Base-by-base conservation (phyloP, 1,139 yeast genomes). In the Yamadazyma songkhlaensis region DNA sequence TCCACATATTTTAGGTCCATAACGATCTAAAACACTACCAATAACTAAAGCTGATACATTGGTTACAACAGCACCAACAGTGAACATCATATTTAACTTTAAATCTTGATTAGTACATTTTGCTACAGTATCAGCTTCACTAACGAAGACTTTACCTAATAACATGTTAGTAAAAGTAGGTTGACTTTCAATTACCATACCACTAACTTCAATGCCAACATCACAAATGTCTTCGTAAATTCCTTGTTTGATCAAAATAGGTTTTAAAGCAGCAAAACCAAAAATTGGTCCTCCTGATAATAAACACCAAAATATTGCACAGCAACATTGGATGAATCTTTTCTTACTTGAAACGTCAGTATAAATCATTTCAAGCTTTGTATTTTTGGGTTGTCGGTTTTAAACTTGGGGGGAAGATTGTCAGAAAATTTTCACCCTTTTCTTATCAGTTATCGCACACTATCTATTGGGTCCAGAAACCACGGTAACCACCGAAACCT, bases 251-350 rank as follows among this genome's bases (percentile, higher is more conserved):
- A 69, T 58, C 29, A 69, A 57, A 13, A 68, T 53, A 7, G 74
- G 74, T 39, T 69, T 67, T 42, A 70, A 59, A n/a, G 75, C 74
- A 34, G 75, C 75, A 53, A 69, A 70, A 14, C 76, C 76, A 45
- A 70, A 70, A 25, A 70, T 67, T 4, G 74, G 71, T 2, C 76
- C 76, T 6, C 72, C 76, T 1, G 74, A 64, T 15, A 70, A 49
- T 15, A 69, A 53, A 40, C 74, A 67, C 74, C 74, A 68, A 35
- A 59, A 38, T 5, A 68, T 63, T 38, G 74, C 74, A 56, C 73
- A 62, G 6, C 46, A 41, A 44, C 62, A 59, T 49, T 61, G 67
- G 12, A 47, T 25, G 5, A 59, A 27, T 25, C 67, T 52, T 31
- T 49, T 52, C 2, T 36, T 41, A 8, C 40, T 37, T 4, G 55